Evolutionary conservation across 2,329 filamentous ascomycete genomes (phyloP), one percentile per base, ranked within the genome.

Genomic region (Monosporascus sp.): DNA sequence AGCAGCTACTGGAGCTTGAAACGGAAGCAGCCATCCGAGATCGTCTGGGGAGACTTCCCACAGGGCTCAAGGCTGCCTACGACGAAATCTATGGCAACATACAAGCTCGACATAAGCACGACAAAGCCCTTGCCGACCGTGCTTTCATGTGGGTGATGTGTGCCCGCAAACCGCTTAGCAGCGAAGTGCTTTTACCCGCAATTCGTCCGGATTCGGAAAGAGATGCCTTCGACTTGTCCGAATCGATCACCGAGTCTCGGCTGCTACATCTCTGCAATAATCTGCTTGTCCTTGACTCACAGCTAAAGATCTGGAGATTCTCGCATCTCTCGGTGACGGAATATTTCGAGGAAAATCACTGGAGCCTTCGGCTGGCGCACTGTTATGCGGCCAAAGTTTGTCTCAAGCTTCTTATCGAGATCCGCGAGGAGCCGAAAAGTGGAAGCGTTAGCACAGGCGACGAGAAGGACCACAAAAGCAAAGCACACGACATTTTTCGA

Each of bases 251-350:
- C 19, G 48, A 54, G 14, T 19, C 7, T n/a, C 48, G 49, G 26
- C 37, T 56, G 37, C 52, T 56, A 20, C 44, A 54, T 31, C 54
- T 48, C 37, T 54, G 52, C 35, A 45, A 26, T 19, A 48, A 56
- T 45, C 40, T 56, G 7, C 38, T 56, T 38, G 22, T 38, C 22
- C 2, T 51, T 19, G 54, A 56, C 40, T 40, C 47, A 5, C 51
- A 53, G 48, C 41, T 31, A 19, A 4, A 45, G 22, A 31, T 54
- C 35, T 56, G 54, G 54, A 48, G 54, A 4, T 26, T 54, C 43
- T 49, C 54, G 16, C 54, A 56, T 43, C 52, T 56, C n/a, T 56
- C 54, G 4, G 54, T 56, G 19, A 43, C 51, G 17, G 54, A 56
- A 47, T 56, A 56, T 46, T 44, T 56, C 19, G 27, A 31, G 27